These are phyloP conservation scores for Stephania japonica DNA, from an alignment of 164 flowering plant species.

Conservation along the genomic window DNA sequence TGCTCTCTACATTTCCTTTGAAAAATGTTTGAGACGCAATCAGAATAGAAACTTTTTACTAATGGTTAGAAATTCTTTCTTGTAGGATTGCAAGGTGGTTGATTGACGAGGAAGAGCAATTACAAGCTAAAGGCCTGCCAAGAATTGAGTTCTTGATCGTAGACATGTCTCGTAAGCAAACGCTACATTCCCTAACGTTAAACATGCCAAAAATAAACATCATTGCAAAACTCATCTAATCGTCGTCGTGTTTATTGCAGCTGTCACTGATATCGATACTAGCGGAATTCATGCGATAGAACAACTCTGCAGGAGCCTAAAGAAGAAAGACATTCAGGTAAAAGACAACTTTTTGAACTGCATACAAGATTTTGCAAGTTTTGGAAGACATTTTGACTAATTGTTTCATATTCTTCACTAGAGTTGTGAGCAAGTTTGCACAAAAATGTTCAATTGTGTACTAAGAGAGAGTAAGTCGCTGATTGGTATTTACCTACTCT, in stretches of 20 bases:
- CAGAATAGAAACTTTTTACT: not conserved
- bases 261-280: conserved; percentile 86
- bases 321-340: conserved; percentile 65
- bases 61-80: not conserved
- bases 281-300: conserved; percentile 83
- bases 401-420: not conserved
- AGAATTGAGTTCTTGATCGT: conserved; percentile 54
- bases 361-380: too few relatives aligned
- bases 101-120: conserved; percentile 56
- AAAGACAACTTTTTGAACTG: not conserved
- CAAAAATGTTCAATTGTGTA: too few relatives aligned
- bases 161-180: conserved; percentile 75
- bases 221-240: not conserved
- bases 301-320: conserved; percentile 52
- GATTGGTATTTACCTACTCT: not conserved
- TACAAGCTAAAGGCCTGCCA: conserved; percentile 25
- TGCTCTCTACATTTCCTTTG: not conserved
- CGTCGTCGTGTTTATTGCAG: conserved; percentile 27
- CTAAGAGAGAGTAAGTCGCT: too few relatives aligned
- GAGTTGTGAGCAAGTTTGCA: too few relatives aligned
- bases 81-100: conserved; percentile 75
- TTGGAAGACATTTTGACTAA: not conserved
- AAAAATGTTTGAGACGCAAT: too few relatives aligned
- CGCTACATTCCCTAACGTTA: not conserved
- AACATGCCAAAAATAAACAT: not conserved